Percentiles rank a stretch among this genome's conserved stretches.
These are phyloP conservation scores for Plasmodium relictum DNA, from an alignment of 169 alveolate genomes.

Conservation along the genomic window DNA sequence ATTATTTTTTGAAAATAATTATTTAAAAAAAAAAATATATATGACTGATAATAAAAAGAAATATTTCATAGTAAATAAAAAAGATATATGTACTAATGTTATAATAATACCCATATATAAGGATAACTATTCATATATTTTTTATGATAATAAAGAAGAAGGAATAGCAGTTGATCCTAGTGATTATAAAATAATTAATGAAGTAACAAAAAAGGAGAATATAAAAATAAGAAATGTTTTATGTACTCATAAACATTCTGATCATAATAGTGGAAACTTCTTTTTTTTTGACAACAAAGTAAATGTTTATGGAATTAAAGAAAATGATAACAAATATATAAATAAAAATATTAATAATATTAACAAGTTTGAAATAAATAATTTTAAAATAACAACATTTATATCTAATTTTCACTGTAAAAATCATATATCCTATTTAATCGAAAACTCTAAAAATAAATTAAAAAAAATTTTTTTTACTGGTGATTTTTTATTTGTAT, in stretches of 20 bases:
- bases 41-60: conserved; percentile 6
- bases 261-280: conserved; percentile 57
- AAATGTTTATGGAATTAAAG: conserved; percentile 70
- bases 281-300: conserved; percentile 38
- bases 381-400: conserved; percentile 55
- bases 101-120: conserved; percentile 50
- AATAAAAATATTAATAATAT: conserved; percentile 29
- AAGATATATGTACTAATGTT: conserved; percentile 29
- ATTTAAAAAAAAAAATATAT: conserved; percentile 5
- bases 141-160: conserved; percentile 57
- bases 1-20: conserved; percentile 47
- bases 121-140: conserved; percentile 54
- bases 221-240: conserved; percentile 46
- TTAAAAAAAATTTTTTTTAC: conserved; percentile 56
- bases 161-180: conserved; percentile 66
- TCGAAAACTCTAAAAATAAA: conserved; percentile 28
- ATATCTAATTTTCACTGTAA: conserved; percentile 64
- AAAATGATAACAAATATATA: conserved; percentile 39
- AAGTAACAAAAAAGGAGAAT: conserved; percentile 46
- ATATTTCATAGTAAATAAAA: conserved; percentile 26
- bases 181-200: conserved; percentile 33
- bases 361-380: conserved; percentile 32
- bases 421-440: conserved; percentile 49
- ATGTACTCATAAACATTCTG: conserved; percentile 72
- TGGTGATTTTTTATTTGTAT: conserved; percentile 58